Percentiles rank a stretch among this genome's conserved stretches.
These are phyloP conservation scores for Penicillium pancosmium DNA, from an alignment of 495 filamentous ascomycete species.

Conservation along the genomic window DNA sequence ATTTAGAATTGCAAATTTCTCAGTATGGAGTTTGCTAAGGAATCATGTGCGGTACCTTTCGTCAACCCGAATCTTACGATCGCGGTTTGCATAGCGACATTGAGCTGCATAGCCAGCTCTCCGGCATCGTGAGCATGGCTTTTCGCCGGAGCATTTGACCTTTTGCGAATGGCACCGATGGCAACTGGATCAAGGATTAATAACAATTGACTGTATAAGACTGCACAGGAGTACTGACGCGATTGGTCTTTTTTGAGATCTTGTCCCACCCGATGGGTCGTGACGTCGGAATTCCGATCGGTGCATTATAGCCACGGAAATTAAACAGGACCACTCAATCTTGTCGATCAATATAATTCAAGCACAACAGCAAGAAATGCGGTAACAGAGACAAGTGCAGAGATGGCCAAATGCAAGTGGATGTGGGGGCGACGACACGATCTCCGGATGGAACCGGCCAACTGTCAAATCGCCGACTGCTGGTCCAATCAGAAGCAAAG, in stretches of 20 bases:
- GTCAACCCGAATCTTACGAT: slow-evolving; percentile 41
- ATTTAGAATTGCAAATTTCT: slow-evolving; percentile 2
- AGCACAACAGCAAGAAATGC: not conserved
- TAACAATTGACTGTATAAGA: not conserved
- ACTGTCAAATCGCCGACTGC: not conserved
- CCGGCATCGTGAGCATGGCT: slow-evolving; percentile 41
- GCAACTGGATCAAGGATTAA: slow-evolving; percentile 27
- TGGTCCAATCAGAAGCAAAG: not conserved
- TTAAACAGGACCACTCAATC: not conserved
- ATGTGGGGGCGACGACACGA: not conserved
- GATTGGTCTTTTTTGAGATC: slow-evolving; percentile 18
- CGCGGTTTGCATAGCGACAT: slow-evolving; percentile 39
- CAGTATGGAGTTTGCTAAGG: not conserved
- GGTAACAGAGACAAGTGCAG: not conserved
- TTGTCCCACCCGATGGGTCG: not conserved
- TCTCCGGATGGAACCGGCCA: not conserved
- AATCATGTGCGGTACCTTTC: slow-evolving; percentile 30
- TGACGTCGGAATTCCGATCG: not conserved
- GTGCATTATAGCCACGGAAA: not conserved
- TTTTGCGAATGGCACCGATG: slow-evolving; percentile 44
- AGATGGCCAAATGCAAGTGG: not conserved
- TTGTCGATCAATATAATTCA: not conserved
- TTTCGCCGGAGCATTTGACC: slow-evolving; percentile 45
- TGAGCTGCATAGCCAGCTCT: slow-evolving; percentile 31
- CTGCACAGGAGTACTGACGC: slow-evolving; percentile 7